Evolutionary conservation across 768 basidiomycete species (phyloP), one percentile per base, ranked within the genome.

Genomic region (Trametes sanguinea): DNA sequence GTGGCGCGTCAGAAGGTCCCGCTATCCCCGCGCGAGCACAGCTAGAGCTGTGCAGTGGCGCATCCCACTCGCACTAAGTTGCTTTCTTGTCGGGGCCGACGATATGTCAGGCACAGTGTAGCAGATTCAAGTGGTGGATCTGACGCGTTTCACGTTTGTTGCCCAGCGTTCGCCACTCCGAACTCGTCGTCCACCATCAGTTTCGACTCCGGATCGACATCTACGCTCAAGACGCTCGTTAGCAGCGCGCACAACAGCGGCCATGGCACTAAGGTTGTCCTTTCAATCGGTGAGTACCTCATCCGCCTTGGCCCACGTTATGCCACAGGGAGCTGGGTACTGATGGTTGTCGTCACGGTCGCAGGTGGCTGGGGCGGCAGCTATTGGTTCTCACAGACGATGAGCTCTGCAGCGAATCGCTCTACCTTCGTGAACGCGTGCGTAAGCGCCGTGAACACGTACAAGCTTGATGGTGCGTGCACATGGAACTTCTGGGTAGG

Each of bases 281-380:
- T 90, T 29, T 85, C 86, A 35, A 80, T 91, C 57, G 89, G 88
- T 76, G 76, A 71, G 68, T 81, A 29, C 52, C 44, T 11, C 4
- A 10, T 27, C 16, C 50, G 35, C n/a, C 35, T 10, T 8, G 29
- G 35, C 16, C 14, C 22, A 6, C 42, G 29, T 6, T 46, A n/a
- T 22, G 22, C 54, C 35, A 17, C 43, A 17, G 67, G 3, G 14
- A 9, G 47, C 17, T 2, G 32, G 32, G 14, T 42, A 2, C 51
- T 10, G 29, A 54, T 22, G 22, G 22, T 22, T 22, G 22, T 22
- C 22, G 45, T 35, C 32, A 52, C 29, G 54, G 39, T 27, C 29
- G 2, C 16, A 82, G 82, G 83, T 67, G 89, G 89, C 2, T 91
- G 89, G 90, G 83, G 82, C n/a, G 90, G 89, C 46, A 80, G 81